Percentiles rank a stretch among this genome's conserved stretches.
Evolutionary conservation across 352 stramenopile species (phyloP).

Genomic region (Pythium rhizo-oryzae): DNA sequence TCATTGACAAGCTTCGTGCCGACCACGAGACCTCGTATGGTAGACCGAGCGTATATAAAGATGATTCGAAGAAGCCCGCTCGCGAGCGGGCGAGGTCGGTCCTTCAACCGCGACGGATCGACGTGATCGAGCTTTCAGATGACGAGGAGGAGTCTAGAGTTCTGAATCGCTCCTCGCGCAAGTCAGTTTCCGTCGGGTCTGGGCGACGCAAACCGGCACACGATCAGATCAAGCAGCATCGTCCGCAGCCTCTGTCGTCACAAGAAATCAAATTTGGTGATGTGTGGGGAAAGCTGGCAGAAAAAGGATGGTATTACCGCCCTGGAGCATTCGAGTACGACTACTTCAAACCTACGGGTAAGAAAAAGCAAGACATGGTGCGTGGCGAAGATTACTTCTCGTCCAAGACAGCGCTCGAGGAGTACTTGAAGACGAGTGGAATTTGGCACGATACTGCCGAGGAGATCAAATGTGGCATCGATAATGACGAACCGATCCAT

Average conservation of each 20-base stretch:
- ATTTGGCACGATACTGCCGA: conserved; percentile 49
- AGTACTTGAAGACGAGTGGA: conserved; percentile 56
- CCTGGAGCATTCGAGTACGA: conserved; percentile 53
- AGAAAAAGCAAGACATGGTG: conserved; percentile 35
- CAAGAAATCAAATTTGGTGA: conserved; percentile 59
- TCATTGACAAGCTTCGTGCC: conserved; percentile 41
- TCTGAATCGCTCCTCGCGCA: neutral
- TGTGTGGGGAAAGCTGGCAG: conserved; percentile 49
- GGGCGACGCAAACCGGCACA: conserved; percentile 17
- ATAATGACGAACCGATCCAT: neutral
- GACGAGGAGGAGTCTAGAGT: conserved; percentile 29
- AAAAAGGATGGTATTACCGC: conserved; percentile 59
- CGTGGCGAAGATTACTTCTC: conserved; percentile 57
- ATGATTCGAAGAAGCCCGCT: neutral
- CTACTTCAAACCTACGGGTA: conserved; percentile 69
- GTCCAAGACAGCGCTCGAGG: conserved; percentile 39
- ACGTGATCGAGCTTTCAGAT: conserved; percentile 24
- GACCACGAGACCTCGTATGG: conserved; percentile 35
- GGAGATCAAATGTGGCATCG: conserved; percentile 31
- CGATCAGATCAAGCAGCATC: conserved; percentile 24
- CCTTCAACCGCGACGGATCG: neutral
- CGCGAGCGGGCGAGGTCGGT: neutral
- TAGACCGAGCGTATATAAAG: neutral
- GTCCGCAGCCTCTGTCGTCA: neutral
- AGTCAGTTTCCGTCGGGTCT: conserved; percentile 2